Conservation (phyloP, 805 yeast species). For the Blastobotrys attinorum region DNA sequence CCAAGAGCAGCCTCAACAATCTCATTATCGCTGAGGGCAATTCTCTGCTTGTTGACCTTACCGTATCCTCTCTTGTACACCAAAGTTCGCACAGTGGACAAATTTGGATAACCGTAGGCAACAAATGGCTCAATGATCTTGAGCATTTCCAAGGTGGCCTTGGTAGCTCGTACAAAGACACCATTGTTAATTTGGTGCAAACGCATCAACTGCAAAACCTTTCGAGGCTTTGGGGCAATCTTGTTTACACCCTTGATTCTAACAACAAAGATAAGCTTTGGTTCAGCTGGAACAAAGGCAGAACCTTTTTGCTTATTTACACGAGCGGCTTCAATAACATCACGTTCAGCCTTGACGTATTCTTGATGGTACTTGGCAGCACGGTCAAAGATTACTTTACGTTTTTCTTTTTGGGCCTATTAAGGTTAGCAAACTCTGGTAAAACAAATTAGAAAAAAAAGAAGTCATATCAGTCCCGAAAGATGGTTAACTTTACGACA, state of each 20-base stretch:
- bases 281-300: conserved; percentile 89
- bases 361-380: conserved; percentile 94
- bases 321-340: conserved; percentile 73
- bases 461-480: conserved; percentile 64
- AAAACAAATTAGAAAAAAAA: background rate
- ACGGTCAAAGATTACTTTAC: conserved; percentile 69
- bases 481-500: conserved; percentile 77
- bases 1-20: conserved; percentile 65
- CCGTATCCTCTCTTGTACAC: conserved; percentile 82
- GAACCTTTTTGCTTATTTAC: conserved; percentile 91
- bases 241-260: conserved; percentile 99
- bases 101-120: conserved; percentile 75
- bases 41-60: conserved; percentile 72
- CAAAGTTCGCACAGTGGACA: conserved; percentile 64
- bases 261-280: conserved; percentile 87
- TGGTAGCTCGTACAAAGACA: conserved; percentile 70
- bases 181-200: conserved; percentile 74
- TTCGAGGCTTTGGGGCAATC: conserved; percentile 78
- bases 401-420: conserved; percentile 23
- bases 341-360: conserved; percentile 87
- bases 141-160: conserved; percentile 70
- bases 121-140: conserved; percentile 75
- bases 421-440: background rate
- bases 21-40: conserved; percentile 61
- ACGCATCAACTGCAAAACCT: conserved; percentile 70